Evolutionary conservation across 352 stramenopile species (phyloP).

Genomic region (Ophiocytium majus): DNA sequence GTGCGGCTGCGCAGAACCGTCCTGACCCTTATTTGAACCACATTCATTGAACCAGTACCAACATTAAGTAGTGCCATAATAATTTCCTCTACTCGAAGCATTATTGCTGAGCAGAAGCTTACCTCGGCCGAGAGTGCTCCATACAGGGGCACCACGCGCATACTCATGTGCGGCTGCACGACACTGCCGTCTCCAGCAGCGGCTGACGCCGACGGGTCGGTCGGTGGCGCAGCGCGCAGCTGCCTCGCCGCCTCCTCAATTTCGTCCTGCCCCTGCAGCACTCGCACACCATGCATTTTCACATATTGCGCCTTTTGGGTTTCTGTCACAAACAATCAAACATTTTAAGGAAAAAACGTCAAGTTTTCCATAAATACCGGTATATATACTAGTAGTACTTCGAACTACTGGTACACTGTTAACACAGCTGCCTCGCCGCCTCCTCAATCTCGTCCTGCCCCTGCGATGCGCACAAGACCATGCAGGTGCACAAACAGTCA

Average conservation of each 20-base stretch:
- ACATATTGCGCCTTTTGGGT: too few species aligned
- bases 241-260: neutral
- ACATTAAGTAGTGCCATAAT: too few species aligned
- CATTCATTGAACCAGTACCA: too few species aligned
- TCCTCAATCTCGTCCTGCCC: slow-evolving; percentile 65
- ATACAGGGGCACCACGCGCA: slow-evolving; percentile 84
- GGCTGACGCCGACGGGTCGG: neutral
- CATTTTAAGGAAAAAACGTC: neutral
- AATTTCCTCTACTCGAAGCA: too few species aligned
- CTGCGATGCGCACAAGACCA: neutral
- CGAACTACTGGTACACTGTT: neutral
- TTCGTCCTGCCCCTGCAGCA: neutral
- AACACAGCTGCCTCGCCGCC: neutral
- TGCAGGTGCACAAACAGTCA: neutral
- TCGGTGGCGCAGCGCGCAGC: neutral
- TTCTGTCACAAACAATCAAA: neutral
- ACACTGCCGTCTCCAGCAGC: neutral
- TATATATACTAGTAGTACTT: too few species aligned
- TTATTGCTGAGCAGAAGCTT: neutral
- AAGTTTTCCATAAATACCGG: too few species aligned
- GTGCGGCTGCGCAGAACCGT: neutral
- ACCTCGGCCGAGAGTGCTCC: slow-evolving; percentile 81
- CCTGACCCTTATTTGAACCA: too few species aligned
- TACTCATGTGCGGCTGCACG: neutral
- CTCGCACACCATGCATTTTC: neutral